Percentiles rank a stretch among this genome's conserved stretches.
Evolutionary conservation across 2,329 filamentous ascomycete genomes (phyloP).

Genomic region (Sporothrix globosa): DNA sequence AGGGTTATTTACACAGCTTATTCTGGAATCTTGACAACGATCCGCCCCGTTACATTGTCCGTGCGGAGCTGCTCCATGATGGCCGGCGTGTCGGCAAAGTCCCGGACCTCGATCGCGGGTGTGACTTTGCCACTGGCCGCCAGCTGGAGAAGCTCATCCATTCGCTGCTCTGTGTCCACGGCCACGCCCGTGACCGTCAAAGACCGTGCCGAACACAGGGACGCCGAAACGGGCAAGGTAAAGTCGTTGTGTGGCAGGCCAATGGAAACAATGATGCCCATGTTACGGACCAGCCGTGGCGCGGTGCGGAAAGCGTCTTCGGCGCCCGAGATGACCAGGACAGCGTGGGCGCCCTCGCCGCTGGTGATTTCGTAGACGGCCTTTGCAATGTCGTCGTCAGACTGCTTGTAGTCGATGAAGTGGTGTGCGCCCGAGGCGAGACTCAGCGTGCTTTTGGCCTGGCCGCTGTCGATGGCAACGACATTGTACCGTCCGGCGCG

Average conservation of each 20-base stretch:
- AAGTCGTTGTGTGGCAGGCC: slow-evolving; percentile 22
- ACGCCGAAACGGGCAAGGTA: not conserved
- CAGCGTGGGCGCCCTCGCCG: slow-evolving; percentile 17
- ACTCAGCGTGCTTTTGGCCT: not conserved
- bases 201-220: slow-evolving; percentile 2
- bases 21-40: slow-evolving; percentile 14
- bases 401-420: slow-evolving; percentile 16
- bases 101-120: not conserved
- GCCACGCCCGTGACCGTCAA: not conserved
- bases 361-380: not conserved
- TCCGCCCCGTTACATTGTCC: not conserved
- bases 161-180: not conserved
- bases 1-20: not conserved
- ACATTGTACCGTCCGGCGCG: not conserved
- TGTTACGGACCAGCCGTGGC: slow-evolving; percentile 18
- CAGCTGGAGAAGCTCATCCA: not conserved
- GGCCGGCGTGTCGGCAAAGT: not conserved
- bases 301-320: slow-evolving; percentile 1
- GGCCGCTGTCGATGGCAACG: not conserved
- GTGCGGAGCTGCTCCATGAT: slow-evolving; percentile 7
- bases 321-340: slow-evolving; percentile 14
- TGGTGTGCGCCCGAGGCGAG: not conserved
- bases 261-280: not conserved
- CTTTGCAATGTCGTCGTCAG: not conserved
- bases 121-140: slow-evolving; percentile 6